These are phyloP conservation scores for Colletotrichum sp. DNA, from an alignment of 2,329 filamentous ascomycete genomes.

Conservation along the genomic window DNA sequence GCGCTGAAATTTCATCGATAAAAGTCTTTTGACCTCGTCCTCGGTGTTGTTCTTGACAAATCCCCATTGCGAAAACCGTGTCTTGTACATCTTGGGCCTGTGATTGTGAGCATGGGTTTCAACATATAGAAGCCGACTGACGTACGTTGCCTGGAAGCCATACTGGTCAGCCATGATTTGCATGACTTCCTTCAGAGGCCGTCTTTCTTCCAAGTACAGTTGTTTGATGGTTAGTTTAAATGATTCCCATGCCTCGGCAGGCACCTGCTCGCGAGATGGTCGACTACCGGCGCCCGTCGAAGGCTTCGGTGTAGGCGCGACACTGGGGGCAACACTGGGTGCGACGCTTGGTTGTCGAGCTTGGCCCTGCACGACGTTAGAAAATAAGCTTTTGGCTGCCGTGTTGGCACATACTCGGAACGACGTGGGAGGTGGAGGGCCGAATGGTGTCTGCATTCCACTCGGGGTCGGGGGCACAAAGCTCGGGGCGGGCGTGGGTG, in stretches of 20 bases:
- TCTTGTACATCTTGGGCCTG: conserved; percentile 61
- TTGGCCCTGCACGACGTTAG: conserved; percentile 13
- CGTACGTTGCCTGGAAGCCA: conserved; percentile 55
- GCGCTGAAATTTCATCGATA: conserved; percentile 57
- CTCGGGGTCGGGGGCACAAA: conserved; percentile 2
- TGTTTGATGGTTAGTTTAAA: conserved; percentile 50
- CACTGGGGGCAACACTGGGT: background rate
- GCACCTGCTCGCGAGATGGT: conserved; percentile 47
- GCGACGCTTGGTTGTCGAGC: conserved; percentile 4
- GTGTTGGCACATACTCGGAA: conserved; percentile 9
- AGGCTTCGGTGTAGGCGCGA: conserved; percentile 29
- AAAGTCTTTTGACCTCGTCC: conserved; percentile 54
- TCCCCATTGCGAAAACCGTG: conserved; percentile 59
- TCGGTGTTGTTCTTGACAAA: conserved; percentile 62
- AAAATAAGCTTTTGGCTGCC: background rate
- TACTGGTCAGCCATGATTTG: conserved; percentile 53
- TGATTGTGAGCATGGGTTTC: conserved; percentile 14
- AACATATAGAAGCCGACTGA: background rate
- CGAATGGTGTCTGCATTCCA: conserved; percentile 13
- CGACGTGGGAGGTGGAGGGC: conserved; percentile 17
- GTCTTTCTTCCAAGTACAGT: conserved; percentile 53
- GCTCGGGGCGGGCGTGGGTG: conserved; percentile 14
- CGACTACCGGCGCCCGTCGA: conserved; percentile 37
- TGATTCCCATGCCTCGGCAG: conserved; percentile 52
- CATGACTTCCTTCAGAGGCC: conserved; percentile 58